Evolutionary conservation across 768 basidiomycete genomes (phyloP).

Genomic region (Xerocomus brunneocitrinus): DNA sequence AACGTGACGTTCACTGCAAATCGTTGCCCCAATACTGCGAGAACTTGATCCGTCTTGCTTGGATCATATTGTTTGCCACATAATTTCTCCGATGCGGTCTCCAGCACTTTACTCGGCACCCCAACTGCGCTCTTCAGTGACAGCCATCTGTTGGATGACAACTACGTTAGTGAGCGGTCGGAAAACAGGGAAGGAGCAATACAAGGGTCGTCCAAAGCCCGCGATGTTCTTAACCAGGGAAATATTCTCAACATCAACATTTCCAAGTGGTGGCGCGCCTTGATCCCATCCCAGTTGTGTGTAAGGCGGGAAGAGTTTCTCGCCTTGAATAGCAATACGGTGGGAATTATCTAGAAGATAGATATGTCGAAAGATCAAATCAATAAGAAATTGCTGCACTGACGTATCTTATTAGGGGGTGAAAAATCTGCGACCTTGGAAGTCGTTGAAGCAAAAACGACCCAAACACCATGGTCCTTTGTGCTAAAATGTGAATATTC

Average conservation of each 20-base stretch:
- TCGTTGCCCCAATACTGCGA: neutral
- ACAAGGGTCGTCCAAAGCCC: too few relatives aligned
- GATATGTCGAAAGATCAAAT: neutral
- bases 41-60: neutral
- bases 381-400: neutral
- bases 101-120: neutral
- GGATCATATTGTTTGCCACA: neutral
- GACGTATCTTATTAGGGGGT: neutral
- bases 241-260: neutral
- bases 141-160: too few relatives aligned
- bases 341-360: constrained; percentile 7
- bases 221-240: neutral
- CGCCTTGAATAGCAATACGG: neutral
- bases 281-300: constrained; percentile 18
- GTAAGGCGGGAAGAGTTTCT: constrained; percentile 6
- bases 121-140: too few relatives aligned
- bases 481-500: constrained; percentile 2
- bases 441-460: constrained; percentile 12
- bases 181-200: too few relatives aligned
- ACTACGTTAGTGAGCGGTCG: too few relatives aligned
- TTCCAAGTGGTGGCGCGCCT: neutral
- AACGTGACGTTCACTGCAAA: neutral
- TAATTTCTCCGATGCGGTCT: neutral
- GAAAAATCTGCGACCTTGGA: constrained; percentile 8
- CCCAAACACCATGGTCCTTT: constrained; percentile 7